Conservation (phyloP, 768 basidiomycete genomes). For the Kondoa subrosea region DNA sequence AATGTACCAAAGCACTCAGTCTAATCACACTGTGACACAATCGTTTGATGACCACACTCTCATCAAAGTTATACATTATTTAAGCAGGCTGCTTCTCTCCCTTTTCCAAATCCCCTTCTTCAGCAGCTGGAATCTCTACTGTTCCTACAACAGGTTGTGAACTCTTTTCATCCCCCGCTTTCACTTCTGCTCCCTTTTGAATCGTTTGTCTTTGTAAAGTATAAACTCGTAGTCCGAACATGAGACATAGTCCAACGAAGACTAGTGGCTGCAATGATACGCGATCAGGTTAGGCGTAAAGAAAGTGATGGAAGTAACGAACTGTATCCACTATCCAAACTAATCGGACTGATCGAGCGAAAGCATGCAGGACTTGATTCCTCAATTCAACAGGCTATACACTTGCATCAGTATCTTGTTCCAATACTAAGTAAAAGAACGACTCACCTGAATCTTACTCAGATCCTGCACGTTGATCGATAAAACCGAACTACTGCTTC, state of each 20-base stretch:
- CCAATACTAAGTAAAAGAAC: background rate
- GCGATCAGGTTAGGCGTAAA: too few species aligned
- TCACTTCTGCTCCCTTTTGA: background rate
- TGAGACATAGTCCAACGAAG: slow-evolving; percentile 6
- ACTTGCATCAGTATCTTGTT: background rate
- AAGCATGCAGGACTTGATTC: slow-evolving; percentile 30
- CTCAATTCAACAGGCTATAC: slow-evolving; percentile 32
- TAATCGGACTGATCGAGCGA: slow-evolving; percentile 14
- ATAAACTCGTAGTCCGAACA: slow-evolving; percentile 13
- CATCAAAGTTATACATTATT: too few species aligned
- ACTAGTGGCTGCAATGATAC: too few species aligned
- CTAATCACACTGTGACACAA: too few species aligned
- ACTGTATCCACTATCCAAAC: slow-evolving; percentile 33
- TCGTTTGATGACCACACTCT: too few species aligned
- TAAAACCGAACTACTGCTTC: slow-evolving; percentile 27
- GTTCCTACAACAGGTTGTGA: background rate
- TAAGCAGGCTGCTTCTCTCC: background rate
- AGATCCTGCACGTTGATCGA: slow-evolving; percentile 39
- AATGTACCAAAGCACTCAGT: too few species aligned
- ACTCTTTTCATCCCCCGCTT: background rate
- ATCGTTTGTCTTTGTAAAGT: slow-evolving; percentile 4
- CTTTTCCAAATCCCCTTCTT: background rate
- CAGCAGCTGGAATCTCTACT: background rate
- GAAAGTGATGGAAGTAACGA: too few species aligned
- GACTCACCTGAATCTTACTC: slow-evolving; percentile 30